phyloP scores from a whole-genome alignment of 192 early-diverging fungal species.

The Umbelopsis ramanniana region DNA sequence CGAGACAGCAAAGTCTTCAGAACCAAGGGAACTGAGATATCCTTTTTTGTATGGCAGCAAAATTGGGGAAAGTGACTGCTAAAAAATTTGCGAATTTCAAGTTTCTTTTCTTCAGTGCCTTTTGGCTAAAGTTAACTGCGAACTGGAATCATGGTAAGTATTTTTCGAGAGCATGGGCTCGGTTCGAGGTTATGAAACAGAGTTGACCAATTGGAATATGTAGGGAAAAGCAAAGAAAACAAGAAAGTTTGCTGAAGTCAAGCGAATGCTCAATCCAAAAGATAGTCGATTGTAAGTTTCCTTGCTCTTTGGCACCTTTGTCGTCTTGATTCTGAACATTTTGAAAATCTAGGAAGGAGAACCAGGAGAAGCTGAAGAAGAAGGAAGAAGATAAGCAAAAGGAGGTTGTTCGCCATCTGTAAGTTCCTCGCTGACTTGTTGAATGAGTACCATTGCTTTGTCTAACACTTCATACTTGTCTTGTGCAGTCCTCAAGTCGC shows the following conservation, averaged over 20 bases:
- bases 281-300: constrained; percentile 85
- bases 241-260: constrained; percentile 93
- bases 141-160: constrained; percentile 6
- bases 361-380: constrained; percentile 70
- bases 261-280: constrained; percentile 90
- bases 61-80: constrained; percentile 5
- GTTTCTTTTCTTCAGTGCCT: background rate
- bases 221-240: constrained; percentile 91
- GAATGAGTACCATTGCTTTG: background rate
- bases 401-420: constrained; percentile 75
- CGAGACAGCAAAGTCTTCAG: too few species aligned
- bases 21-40: too few species aligned
- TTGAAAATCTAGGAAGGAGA: constrained; percentile 46
- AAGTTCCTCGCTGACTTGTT: constrained; percentile 33
- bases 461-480: background rate
- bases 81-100: background rate
- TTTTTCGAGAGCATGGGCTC: background rate
- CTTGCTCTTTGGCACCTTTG: constrained; percentile 22
- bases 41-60: background rate
- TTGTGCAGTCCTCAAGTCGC: constrained; percentile 81
- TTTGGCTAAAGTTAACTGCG: background rate
- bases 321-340: constrained; percentile 7
- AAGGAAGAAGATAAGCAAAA: constrained; percentile 73
- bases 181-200: too few species aligned
- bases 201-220: background rate